Conservation (phyloP, 2,329 filamentous ascomycete species). For the Hyphodiscus sp. region DNA sequence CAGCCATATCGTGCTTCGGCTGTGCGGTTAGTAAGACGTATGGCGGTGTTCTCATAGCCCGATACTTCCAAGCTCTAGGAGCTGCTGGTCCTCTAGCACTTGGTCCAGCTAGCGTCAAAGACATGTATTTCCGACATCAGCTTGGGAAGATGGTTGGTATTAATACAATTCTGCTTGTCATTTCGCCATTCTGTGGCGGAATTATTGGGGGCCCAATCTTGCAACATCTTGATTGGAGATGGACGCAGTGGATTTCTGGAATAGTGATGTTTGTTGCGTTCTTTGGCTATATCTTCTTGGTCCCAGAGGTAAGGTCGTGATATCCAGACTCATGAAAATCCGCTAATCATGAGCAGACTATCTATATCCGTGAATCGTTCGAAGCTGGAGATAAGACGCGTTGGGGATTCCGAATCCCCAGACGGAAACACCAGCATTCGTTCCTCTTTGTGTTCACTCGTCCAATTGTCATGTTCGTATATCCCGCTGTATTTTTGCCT, state of each 20-base stretch:
- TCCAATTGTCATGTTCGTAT: background rate
- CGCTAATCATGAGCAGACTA: background rate
- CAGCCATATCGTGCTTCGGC: background rate
- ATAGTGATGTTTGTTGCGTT: background rate
- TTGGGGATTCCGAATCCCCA: background rate
- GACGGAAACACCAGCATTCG: background rate
- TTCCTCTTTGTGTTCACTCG: background rate
- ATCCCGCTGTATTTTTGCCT: background rate
- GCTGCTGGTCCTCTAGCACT: background rate
- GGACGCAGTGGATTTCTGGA: background rate
- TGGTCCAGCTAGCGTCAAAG: background rate
- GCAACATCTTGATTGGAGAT: background rate
- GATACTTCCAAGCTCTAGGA: background rate
- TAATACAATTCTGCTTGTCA: background rate
- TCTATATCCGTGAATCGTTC: background rate
- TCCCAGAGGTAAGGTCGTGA: background rate
- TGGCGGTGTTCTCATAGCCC: background rate
- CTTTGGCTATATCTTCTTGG: background rate
- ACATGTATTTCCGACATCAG: conserved; percentile 1
- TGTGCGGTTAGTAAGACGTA: background rate
- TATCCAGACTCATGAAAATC: background rate
- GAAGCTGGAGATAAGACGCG: background rate
- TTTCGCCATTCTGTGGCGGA: background rate
- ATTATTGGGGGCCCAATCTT: background rate
- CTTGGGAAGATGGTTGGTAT: background rate